These are phyloP conservation scores for Ephemerocybe angulata DNA, from an alignment of 768 basidiomycete genomes.

Conservation along the genomic window DNA sequence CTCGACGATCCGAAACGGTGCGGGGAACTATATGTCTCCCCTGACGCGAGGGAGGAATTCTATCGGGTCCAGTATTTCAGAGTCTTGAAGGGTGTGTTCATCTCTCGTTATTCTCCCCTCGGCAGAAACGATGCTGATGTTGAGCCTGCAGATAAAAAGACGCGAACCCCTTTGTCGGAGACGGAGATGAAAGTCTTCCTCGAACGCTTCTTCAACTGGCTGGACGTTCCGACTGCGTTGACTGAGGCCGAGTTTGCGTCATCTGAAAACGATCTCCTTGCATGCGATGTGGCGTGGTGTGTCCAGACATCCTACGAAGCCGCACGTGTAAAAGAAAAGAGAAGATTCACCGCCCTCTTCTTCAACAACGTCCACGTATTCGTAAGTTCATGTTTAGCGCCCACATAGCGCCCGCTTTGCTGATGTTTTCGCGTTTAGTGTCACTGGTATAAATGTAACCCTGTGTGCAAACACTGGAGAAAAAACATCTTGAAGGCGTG, in stretches of 20 bases:
- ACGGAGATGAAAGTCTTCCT: background rate
- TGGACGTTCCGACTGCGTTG: too few species aligned
- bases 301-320: background rate
- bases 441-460: background rate
- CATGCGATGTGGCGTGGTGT: background rate
- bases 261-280: background rate
- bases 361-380: background rate
- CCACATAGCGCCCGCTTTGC: too few species aligned
- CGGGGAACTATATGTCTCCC: background rate
- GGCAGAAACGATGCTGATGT: too few species aligned
- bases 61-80: background rate
- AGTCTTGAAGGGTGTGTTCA: background rate
- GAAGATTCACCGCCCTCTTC: background rate
- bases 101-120: too few species aligned
- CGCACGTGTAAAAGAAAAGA: background rate
- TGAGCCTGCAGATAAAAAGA: background rate
- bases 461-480: background rate
- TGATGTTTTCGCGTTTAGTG: background rate
- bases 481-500: background rate
- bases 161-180: background rate
- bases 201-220: background rate
- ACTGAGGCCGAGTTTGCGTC: background rate
- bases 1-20: background rate
- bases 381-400: background rate
- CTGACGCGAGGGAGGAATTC: background rate